Base-by-base conservation (phyloP, 176 grass and related monocot species). In the Olyra latifolia region DNA sequence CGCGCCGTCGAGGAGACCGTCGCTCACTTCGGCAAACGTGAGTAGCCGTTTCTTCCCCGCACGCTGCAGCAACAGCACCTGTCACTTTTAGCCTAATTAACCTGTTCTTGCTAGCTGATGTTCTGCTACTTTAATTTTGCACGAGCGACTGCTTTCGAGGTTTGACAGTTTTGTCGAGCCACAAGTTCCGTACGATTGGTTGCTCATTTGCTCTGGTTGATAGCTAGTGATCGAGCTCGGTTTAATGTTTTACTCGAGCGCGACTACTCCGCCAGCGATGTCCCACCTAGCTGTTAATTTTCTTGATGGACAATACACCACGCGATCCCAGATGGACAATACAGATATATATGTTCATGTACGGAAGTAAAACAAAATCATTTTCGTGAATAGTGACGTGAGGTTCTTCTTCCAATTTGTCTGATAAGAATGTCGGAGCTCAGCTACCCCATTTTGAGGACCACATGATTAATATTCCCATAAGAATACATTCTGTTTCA, bases 1-100 rank as follows among this genome's bases (percentile, higher is more conserved):
- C 88, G 88, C 41, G 84, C 86, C 29, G 91, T 97, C 5, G 88
- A 97, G 64, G 88, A 91, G 88, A 97, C 94, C 29, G 50, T 97
- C 52, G 77, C 89, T 0, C 94, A 93, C 70, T 97, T 97, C 25
- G 91, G 94, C 23, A 88, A 97, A 81, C 10, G 94, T 93, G 28
- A 82, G 75, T 83, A 23, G 0, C 1, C 49, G 3, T 7, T n/a
- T n/a, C n/a, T n/a, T n/a, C n/a, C n/a, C n/a, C n/a, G n/a, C n/a
- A n/a, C n/a, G n/a, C n/a, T n/a, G n/a, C n/a, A n/a, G n/a, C n/a
- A n/a, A n/a, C n/a, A n/a, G n/a, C n/a, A n/a, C n/a, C n/a, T n/a
- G n/a, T n/a, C n/a, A n/a, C n/a, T n/a, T n/a, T n/a, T n/a, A n/a
- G n/a, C n/a, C n/a, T n/a, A n/a, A 56, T 23, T 6, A 9, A 10